Evolutionary conservation across 2,329 filamentous ascomycete genomes (phyloP).

Genomic region (Ilyonectria robusta): DNA sequence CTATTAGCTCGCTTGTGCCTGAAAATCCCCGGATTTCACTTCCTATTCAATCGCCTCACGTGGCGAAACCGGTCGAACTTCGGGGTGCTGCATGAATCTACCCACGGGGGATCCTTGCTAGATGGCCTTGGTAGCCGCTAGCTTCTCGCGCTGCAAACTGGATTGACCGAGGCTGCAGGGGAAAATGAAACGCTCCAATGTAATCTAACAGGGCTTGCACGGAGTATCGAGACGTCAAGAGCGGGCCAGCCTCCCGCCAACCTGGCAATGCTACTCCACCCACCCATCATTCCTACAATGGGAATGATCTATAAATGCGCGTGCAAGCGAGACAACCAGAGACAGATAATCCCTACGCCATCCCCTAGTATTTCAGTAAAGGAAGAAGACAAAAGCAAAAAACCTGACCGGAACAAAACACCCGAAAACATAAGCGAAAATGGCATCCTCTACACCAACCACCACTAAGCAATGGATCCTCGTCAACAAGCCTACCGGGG

Average conservation of each 20-base stretch:
- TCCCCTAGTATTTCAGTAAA: slow-evolving; percentile 20
- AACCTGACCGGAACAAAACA: slow-evolving; percentile 6
- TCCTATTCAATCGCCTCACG: neutral
- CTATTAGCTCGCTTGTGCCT: neutral
- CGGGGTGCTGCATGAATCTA: slow-evolving; percentile 6
- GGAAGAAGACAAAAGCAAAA: neutral
- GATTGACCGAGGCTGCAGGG: neutral
- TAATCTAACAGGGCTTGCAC: slow-evolving; percentile 20
- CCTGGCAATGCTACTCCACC: neutral
- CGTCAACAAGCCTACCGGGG: slow-evolving; percentile 44
- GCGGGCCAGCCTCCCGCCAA: slow-evolving; percentile 3
- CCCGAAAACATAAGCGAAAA: slow-evolving; percentile 14
- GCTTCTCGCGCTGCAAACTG: neutral
- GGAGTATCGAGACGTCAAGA: neutral
- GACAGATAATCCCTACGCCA: slow-evolving; percentile 17
- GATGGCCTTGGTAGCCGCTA: neutral
- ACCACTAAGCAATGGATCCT: slow-evolving; percentile 52
- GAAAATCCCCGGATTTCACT: neutral
- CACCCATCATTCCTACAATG: neutral
- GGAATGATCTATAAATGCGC: slow-evolving; percentile 16
- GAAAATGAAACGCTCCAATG: slow-evolving; percentile 14
- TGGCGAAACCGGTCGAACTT: slow-evolving; percentile 16
- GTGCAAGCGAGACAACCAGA: slow-evolving; percentile 13
- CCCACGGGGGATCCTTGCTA: slow-evolving; percentile 9
- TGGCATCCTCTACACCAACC: slow-evolving; percentile 40